Base-by-base conservation (phyloP, 148 eudicot genomes). In the Amaranthus hypochondriacus region DNA sequence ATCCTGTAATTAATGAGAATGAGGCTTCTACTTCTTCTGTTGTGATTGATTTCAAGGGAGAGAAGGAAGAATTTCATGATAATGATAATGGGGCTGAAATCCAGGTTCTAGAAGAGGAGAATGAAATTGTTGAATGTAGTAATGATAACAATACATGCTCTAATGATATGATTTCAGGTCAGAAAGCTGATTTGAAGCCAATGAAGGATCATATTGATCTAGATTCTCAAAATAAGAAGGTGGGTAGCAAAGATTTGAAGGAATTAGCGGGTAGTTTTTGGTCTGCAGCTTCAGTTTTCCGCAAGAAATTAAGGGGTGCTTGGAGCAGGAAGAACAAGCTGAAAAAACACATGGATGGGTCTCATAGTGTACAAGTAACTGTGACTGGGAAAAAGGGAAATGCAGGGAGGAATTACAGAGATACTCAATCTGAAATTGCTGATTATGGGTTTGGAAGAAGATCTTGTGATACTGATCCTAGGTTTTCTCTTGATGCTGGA, bases 361-460 rank as follows among this genome's bases (percentile, higher is more conserved):
- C 71, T 13, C 68, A 67, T 7, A 77, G 66, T 7, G 76, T 74
- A 14, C 66, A 61, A 42, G 72, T 73, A 53, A 65, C 55, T 8
- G 69, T 73, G 57, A 65, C 55, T 8, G 69, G 64, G 5, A 90
- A 87, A 79, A 90, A 91, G 81, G 81, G 81, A 42, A 84, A 74
- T 65, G 75, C 78, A 28, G 83, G 81, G 14, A 64, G 92, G 73
- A 86, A 78, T 70, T 87, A 56, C 78, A 81, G 97, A 43, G 98
- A 94, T 48, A 92, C 98, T 12, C 98, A 92, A 69, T 94, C 96
- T 9, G 97, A 94, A 72, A 83, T 92, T 11, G 97, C 96, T 6
- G 98, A 94, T 82, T 94, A 94, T 49, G 98, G 96, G 13, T 87
- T 84, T 73, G 98, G 97, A 4, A 80, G 98, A 77, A 76, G 98